Evolutionary conservation across 768 basidiomycete species (phyloP).

Genomic region (Podaxis mareebaensis): DNA sequence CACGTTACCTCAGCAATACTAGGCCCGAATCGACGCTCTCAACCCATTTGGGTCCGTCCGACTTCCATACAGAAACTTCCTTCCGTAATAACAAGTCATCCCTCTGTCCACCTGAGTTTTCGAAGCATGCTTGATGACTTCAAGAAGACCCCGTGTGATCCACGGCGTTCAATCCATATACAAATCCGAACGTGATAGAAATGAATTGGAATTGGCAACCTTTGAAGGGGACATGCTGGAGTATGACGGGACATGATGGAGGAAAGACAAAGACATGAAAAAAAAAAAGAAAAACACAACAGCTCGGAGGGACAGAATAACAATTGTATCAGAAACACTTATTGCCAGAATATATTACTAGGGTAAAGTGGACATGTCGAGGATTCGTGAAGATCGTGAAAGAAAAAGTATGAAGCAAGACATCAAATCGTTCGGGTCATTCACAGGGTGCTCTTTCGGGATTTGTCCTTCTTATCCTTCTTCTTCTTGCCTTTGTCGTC

Average conservation of each 20-base stretch:
- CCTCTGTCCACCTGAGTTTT: constrained; percentile 14
- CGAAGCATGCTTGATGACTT: constrained; percentile 6
- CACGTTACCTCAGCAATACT: constrained; percentile 24
- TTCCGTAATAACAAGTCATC: constrained; percentile 14
- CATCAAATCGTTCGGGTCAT: constrained; percentile 19
- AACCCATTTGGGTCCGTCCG: constrained; percentile 8
- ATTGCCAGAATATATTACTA: constrained; percentile 15
- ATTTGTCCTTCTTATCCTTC: constrained; percentile 66
- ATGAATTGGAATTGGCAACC: background rate
- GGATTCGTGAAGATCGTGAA: constrained; percentile 30
- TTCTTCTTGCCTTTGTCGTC: constrained; percentile 60
- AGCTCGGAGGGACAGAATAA: constrained; percentile 1
- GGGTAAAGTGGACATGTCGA: constrained; percentile 10
- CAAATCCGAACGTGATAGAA: constrained; percentile 11
- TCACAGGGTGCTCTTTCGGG: constrained; percentile 39
- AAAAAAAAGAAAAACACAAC: background rate
- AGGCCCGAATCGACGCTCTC: background rate
- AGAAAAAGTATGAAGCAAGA: constrained; percentile 20
- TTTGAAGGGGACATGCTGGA: constrained; percentile 5
- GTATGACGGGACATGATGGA: constrained; percentile 4
- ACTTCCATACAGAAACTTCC: constrained; percentile 9
- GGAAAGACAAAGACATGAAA: background rate
- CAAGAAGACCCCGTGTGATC: constrained; percentile 15
- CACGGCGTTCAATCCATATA: background rate
- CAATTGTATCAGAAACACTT: constrained; percentile 10